These are phyloP conservation scores for Pterocarpus macrocarpus DNA, from an alignment of 306 rosid genomes.

Conservation along the genomic window DNA sequence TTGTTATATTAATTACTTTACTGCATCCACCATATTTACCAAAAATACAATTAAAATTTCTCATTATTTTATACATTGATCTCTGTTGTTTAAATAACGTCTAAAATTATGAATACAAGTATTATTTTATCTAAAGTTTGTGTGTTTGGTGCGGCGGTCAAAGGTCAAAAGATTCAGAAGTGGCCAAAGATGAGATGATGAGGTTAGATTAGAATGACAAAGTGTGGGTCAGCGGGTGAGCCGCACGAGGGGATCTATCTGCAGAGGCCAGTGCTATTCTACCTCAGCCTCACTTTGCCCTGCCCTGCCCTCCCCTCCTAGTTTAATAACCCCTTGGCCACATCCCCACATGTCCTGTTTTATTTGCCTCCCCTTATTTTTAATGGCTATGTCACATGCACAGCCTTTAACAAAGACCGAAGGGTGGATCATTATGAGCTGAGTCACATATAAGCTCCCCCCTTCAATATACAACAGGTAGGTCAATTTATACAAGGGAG, in stretches of 20 bases:
- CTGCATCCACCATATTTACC: no score
- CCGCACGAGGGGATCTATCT: constrained; percentile 85
- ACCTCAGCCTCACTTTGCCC: constrained; percentile 57
- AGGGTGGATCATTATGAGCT: constrained; percentile 1
- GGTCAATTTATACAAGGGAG: neutral
- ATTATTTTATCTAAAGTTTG: no score
- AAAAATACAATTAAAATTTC: no score
- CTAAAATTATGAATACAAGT: no score
- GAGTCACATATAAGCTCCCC: neutral
- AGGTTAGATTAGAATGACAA: constrained; percentile 58
- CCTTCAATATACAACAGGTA: neutral
- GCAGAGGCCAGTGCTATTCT: constrained; percentile 48
- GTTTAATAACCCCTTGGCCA: constrained; percentile 17
- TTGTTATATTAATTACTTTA: no score
- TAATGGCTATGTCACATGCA: constrained; percentile 58
- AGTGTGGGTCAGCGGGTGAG: constrained; percentile 77
- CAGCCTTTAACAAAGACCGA: constrained; percentile 50
- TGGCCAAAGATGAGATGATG: constrained; percentile 39
- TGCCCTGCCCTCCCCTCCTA: constrained; percentile 5
- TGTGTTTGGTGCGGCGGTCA: constrained; percentile 53
- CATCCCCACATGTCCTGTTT: constrained; percentile 39
- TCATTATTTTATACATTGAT: no score
- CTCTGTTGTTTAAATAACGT: no score
- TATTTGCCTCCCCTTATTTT: constrained; percentile 49
- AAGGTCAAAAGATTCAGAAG: constrained; percentile 72